Percentiles rank a stretch among this genome's conserved stretches.
phyloP scores from a whole-genome alignment of 495 filamentous ascomycete species.

The Annulohypoxylon stygium region DNA sequence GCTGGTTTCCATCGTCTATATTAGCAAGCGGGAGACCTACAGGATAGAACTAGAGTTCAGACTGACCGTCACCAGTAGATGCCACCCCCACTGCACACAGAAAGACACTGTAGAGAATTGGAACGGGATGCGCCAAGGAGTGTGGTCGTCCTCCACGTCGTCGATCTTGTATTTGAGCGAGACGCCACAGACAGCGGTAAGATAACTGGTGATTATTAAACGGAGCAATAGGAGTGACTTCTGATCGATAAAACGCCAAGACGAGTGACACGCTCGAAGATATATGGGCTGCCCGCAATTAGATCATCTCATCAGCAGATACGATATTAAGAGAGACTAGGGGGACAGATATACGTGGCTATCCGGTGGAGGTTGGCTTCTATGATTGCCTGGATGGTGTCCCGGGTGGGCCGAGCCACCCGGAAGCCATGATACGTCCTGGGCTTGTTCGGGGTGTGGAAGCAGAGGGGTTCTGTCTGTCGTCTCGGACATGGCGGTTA shows the following conservation, averaged over 20 bases:
- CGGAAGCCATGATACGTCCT: not conserved
- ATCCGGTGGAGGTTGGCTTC: conserved; percentile 21
- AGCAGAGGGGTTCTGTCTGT: conserved; percentile 58
- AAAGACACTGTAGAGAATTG: conserved; percentile 62
- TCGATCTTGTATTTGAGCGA: conserved; percentile 59
- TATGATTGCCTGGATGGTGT: conserved; percentile 20
- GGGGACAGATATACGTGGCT: conserved; percentile 51
- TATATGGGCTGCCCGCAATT: conserved; percentile 59
- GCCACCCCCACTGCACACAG: conserved; percentile 59
- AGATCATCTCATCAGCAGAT: conserved; percentile 18
- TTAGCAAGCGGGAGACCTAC: conserved; percentile 21
- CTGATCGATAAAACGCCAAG: conserved; percentile 61
- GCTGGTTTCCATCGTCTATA: conserved; percentile 37
- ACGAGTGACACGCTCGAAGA: conserved; percentile 65
- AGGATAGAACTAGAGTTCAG: not conserved
- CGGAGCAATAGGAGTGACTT: conserved; percentile 57
- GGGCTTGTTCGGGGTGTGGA: conserved; percentile 47
- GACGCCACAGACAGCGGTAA: conserved; percentile 55
- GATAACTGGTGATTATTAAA: conserved; percentile 57
- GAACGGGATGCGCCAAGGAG: conserved; percentile 58
- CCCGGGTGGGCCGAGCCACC: conserved; percentile 7
- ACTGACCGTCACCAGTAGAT: conserved; percentile 53
- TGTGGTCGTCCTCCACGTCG: conserved; percentile 47
- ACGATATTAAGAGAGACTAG: not conserved
- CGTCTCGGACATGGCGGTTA: conserved; percentile 38